A percentile compares a stretch with the other conserved stretches of the same genome.
Conservation (phyloP, 192 early-diverging fungal genomes). For the Neocallimastix lanati region DNA sequence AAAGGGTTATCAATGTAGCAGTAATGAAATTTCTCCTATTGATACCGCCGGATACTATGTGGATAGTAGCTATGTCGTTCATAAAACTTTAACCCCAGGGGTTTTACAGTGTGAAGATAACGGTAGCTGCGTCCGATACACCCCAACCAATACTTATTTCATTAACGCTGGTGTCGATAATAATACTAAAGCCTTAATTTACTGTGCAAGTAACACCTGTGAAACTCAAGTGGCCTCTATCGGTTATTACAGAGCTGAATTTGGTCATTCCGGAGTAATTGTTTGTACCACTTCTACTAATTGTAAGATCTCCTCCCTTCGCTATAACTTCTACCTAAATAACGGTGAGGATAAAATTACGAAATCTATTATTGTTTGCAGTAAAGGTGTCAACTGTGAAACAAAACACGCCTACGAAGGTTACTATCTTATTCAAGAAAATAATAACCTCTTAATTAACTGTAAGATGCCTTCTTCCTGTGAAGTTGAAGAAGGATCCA, state of each 20-base stretch:
- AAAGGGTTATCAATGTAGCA: neutral
- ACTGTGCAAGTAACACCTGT: neutral
- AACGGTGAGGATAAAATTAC: too few species aligned
- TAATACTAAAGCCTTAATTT: neutral
- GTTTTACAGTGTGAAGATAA: neutral
- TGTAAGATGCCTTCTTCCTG: too few species aligned
- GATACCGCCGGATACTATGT: neutral
- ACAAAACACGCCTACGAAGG: too few species aligned
- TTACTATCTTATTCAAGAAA: too few species aligned
- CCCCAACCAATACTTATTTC: neutral
- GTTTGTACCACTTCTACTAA: too few species aligned
- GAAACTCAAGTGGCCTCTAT: neutral
- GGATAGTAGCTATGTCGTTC: neutral
- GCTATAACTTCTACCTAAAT: too few species aligned
- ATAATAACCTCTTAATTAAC: too few species aligned
- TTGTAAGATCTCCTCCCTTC: too few species aligned
- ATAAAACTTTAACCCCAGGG: neutral
- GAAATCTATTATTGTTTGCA: too few species aligned
- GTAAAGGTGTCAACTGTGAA: too few species aligned
- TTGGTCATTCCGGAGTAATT: too few species aligned
- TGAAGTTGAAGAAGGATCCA: too few species aligned
- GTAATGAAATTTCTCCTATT: neutral
- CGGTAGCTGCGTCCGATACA: neutral
- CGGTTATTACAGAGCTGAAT: neutral
- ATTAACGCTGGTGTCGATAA: neutral